A percentile compares a stretch with the other conserved stretches of the same genome.
phyloP scores from a whole-genome alignment of 208 protist genomes.

The Balamuthia mandrillaris region DNA sequence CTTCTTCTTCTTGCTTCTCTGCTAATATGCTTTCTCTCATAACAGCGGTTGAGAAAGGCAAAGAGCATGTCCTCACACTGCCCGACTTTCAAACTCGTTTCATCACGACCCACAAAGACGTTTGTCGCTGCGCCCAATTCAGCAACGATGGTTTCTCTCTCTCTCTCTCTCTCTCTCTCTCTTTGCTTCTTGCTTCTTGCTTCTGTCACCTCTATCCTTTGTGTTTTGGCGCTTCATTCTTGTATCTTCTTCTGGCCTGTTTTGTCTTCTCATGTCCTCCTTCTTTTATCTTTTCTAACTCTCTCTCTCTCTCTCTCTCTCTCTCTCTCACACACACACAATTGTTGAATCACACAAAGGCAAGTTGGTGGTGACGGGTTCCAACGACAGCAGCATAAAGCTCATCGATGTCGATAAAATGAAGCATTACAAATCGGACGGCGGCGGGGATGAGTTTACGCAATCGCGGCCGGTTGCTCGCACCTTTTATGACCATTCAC shows the following conservation, averaged over 20 bases:
- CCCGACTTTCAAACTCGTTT: not conserved
- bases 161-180: not conserved
- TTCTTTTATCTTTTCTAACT: no score
- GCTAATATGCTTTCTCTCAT: not conserved
- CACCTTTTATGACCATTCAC: not conserved
- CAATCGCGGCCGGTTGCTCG: not conserved
- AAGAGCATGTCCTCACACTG: no score
- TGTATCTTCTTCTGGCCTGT: no score
- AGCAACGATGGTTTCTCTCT: not conserved
- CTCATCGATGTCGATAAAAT: conserved; percentile 1
- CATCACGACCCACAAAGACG: not conserved
- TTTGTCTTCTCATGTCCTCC: no score
- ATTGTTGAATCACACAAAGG: no score
- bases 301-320: no score
- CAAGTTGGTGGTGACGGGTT: not conserved
- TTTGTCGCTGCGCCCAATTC: not conserved
- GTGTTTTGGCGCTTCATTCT: no score
- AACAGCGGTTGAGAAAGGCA: not conserved
- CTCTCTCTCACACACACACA: no score
- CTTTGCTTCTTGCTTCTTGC: not conserved
- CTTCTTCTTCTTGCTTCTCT: not conserved
- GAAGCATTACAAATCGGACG: not conserved
- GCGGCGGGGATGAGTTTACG: no score
- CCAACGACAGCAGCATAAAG: not conserved
- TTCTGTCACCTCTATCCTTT: no score